Base-by-base conservation (phyloP, 106 monocot species). In the Ottelia alismoides region DNA sequence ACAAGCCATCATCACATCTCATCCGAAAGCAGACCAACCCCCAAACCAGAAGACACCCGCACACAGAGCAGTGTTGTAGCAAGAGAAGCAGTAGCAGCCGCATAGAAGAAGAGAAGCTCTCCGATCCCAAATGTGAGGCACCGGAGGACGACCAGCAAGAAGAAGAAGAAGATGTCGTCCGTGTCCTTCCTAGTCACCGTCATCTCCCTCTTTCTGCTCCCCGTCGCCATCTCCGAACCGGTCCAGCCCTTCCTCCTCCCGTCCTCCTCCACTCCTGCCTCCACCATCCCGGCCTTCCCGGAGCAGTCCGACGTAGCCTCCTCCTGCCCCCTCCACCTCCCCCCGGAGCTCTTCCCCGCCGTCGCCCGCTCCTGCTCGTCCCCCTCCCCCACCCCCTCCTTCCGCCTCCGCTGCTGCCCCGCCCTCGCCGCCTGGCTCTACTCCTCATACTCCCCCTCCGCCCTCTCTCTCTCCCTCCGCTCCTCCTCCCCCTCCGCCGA, bases 211-310 rank as follows among this genome's bases (percentile, higher is more conserved):
- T 19, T 28, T 30, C 48, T 5, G 5, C 11, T 18, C 11, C 23
- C 31, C 59, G 2, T 2, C 27, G 27, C 70, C 63, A 29, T 56
- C 43, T 49, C 53, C 29, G 60, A 60, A 22, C 65, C 65, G 1
- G 25, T 57, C 53, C 64, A 63, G 43, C 66, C 65, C 2, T 25
- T 65, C 49, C 11, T 53, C 72, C 55, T 54, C 61, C 31, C 66
- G 57, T 21, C 62, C 58, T 11, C 72, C 62, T 7, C 51, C 22
- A 40, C 45, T 2, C 47, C 69, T 20, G 1, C 51, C 51, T 28
- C 57, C 53, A 88, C 77, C 57, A 87, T 93, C 74, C 87, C 87
- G 19, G 92, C 92, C 21, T 83, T 93, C 83, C 93, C 87, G 14
- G 83, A 83, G 64, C 87, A 87, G 61, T 75, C 88, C 45, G 78